Conservation (phyloP, 176 grass and related monocot species). For the Chloris gayana region DNA sequence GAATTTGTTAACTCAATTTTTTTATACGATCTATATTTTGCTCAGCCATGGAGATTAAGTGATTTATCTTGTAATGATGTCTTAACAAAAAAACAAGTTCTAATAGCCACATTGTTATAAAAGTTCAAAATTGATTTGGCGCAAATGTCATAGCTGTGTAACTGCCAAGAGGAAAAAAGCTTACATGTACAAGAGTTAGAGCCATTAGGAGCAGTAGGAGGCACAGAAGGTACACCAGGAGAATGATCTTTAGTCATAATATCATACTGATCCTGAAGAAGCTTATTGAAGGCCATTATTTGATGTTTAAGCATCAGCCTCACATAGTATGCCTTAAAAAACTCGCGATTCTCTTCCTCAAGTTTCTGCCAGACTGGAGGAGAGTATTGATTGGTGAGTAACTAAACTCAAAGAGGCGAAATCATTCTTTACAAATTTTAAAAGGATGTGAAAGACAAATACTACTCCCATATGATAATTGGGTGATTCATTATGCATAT, state of each 20-base stretch:
- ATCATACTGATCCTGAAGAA: constrained; percentile 69
- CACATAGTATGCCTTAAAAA: constrained; percentile 96
- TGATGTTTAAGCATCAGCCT: constrained; percentile 97
- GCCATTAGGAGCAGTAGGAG: constrained; percentile 65
- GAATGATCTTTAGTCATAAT: constrained; percentile 82
- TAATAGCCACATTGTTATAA: background rate
- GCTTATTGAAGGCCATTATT: constrained; percentile 82
- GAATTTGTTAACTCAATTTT: constrained; percentile 12
- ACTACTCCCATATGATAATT: constrained; percentile 1
- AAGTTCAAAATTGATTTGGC: constrained; percentile 5
- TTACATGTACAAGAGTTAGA: constrained; percentile 73
- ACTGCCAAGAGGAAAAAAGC: constrained; percentile 5
- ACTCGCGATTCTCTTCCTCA: constrained; percentile 94
- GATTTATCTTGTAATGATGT: background rate
- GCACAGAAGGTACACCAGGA: constrained; percentile 53
- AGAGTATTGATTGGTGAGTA: constrained; percentile 2
- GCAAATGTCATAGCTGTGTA: constrained; percentile 12
- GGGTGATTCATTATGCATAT: constrained; percentile 5
- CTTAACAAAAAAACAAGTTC: constrained; percentile 12
- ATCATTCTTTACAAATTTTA: background rate
- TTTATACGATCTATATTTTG: background rate
- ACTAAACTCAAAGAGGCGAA: constrained; percentile 5
- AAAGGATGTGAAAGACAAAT: constrained; percentile 17
- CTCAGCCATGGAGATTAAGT: background rate
- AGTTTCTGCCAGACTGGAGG: constrained; percentile 98